phyloP scores from a whole-genome alignment of 257 asterid species.

The Perilla frutescens region DNA sequence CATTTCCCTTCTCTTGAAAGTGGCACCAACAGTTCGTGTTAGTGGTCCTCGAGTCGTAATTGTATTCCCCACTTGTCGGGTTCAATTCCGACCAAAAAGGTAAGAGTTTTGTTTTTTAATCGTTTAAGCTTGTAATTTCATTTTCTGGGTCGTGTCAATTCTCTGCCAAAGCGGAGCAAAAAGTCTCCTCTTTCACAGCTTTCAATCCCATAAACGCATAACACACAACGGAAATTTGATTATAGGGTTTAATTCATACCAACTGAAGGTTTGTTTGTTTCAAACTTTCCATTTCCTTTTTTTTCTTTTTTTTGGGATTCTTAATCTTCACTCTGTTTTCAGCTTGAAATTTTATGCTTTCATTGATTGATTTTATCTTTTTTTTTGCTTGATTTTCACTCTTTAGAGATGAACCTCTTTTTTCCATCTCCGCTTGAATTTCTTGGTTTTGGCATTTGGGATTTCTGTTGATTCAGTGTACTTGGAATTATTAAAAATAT shows the following conservation, averaged over 20 bases:
- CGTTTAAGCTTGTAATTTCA: slow-evolving; percentile 27
- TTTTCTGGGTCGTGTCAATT: slow-evolving; percentile 46
- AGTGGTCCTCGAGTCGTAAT: too few relatives aligned
- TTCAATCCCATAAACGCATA: slow-evolving; percentile 42
- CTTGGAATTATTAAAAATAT: background rate
- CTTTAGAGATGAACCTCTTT: slow-evolving; percentile 24
- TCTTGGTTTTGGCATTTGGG: slow-evolving; percentile 24
- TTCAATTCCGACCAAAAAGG: too few relatives aligned
- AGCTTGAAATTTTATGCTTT: slow-evolving; percentile 24
- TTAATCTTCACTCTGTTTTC: slow-evolving; percentile 22
- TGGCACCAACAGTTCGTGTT: too few relatives aligned
- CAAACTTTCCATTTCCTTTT: background rate
- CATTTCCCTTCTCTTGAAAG: too few relatives aligned
- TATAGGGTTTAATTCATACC: slow-evolving; percentile 59
- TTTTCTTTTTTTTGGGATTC: background rate
- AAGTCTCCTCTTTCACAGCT: slow-evolving; percentile 83
- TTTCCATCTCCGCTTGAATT: slow-evolving; percentile 29
- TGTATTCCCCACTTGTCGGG: too few relatives aligned
- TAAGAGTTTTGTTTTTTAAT: too few relatives aligned
- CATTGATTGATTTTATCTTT: slow-evolving; percentile 14
- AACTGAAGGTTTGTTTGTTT: slow-evolving; percentile 45
- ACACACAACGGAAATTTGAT: slow-evolving; percentile 37
- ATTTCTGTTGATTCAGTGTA: slow-evolving; percentile 29
- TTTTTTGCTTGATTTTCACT: slow-evolving; percentile 15
- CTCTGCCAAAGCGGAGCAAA: slow-evolving; percentile 43